These are phyloP conservation scores for Agarophyton chilense DNA, from an alignment of 23 red algal genomes.

Conservation along the genomic window DNA sequence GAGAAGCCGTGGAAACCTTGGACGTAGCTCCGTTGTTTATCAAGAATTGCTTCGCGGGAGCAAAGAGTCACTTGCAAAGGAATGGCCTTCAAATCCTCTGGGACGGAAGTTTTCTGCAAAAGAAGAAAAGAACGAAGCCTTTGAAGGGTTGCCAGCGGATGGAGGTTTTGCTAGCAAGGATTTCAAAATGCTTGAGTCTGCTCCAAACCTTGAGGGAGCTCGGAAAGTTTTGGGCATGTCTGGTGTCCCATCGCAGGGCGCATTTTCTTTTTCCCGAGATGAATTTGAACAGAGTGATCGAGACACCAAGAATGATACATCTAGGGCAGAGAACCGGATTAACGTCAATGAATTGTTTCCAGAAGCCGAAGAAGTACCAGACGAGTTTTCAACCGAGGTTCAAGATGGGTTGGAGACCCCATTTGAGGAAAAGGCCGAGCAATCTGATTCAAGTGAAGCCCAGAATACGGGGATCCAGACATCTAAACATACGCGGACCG, in stretches of 20 bases:
- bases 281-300: conserved; percentile 23
- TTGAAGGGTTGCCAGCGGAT: conserved; percentile 44
- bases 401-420: neutral
- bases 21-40: conserved; percentile 26
- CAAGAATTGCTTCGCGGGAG: conserved; percentile 46
- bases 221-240: conserved; percentile 12
- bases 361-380: neutral
- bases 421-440: neutral
- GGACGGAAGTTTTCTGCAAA: neutral
- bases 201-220: neutral
- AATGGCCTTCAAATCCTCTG: conserved; percentile 50
- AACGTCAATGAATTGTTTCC: conserved; percentile 5
- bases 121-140: conserved; percentile 30
- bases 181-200: neutral
- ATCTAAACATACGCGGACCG: neutral
- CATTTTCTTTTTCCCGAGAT: conserved; percentile 52
- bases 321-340: neutral
- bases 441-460: neutral
- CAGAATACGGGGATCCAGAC: neutral
- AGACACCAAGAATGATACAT: neutral
- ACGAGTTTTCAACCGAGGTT: neutral
- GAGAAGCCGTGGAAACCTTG: conserved; percentile 8
- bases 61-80: conserved; percentile 24
- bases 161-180: conserved; percentile 32
- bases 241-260: neutral